Conservation (phyloP, 2,329 filamentous ascomycete species). For the Alternaria ventricosa region DNA sequence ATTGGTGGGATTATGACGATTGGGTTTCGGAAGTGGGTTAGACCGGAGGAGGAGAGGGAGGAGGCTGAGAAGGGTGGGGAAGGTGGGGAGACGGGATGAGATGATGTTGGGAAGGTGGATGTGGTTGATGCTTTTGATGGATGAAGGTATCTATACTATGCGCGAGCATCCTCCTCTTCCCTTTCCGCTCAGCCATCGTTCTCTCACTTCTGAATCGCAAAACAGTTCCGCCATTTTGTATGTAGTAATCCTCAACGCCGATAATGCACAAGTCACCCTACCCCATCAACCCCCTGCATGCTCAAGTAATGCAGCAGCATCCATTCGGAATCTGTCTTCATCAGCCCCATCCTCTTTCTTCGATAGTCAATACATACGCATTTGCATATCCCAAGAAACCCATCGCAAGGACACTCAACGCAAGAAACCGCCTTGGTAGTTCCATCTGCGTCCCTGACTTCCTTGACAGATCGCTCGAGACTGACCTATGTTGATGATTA, state of each 20-base stretch:
- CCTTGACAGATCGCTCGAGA: conserved; percentile 27
- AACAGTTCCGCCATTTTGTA: background rate
- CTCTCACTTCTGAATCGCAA: too few relatives aligned
- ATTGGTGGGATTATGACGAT: conserved; percentile 52
- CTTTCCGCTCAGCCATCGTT: background rate
- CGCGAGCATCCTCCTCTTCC: background rate
- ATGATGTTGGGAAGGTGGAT: background rate
- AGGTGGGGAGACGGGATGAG: conserved; percentile 3
- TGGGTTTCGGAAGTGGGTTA: conserved; percentile 52
- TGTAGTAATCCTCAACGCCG: conserved; percentile 9
- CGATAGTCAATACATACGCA: conserved; percentile 27
- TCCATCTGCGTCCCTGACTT: conserved; percentile 19
- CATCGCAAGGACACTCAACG: conserved; percentile 35
- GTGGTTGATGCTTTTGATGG: background rate
- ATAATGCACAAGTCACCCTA: background rate
- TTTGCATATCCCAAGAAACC: conserved; percentile 26
- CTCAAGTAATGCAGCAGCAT: conserved; percentile 33
- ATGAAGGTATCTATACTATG: background rate
- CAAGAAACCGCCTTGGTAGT: conserved; percentile 17
- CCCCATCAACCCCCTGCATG: background rate
- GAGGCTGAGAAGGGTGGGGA: conserved; percentile 24
- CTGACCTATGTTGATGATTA: conserved; percentile 22
- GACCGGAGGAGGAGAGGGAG: conserved; percentile 62
- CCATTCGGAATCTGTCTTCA: conserved; percentile 33
- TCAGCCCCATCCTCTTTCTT: background rate